Evolutionary conservation across 1,284 basidiomycete genomes (phyloP), one percentile per base, ranked within the genome.

Genomic region (Coriolopsis trogii): DNA sequence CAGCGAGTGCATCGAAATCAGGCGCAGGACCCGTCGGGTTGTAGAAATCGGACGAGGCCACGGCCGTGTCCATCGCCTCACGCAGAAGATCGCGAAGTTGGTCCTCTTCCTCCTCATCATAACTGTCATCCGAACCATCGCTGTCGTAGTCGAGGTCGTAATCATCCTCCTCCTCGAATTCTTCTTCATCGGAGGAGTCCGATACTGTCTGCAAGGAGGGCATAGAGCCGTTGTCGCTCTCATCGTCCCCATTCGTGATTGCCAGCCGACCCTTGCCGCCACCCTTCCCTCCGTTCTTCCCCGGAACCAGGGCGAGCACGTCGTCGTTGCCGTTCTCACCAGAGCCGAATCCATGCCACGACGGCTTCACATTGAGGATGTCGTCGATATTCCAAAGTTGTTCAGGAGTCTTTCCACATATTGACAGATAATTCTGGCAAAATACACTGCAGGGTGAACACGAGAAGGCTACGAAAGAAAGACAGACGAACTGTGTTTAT

Each of bases 41-140:
- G 41, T 81, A 73, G 65, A 82, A 81, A 49, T 84, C 85, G 9
- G 78, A 71, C 49, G 72, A 74, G 41, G 81, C 81, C 59, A 80
- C 73, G 1, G 79, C 82, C 9, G 76, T 71, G 53, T 89, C 82
- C 85, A 89, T 87, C 6, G 88, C 89, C 62, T 87, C 84, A 44
- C 83, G 75, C 28, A 82, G 56, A 68, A 84, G 65, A 28, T 82
- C 80, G 18, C 82, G 73, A 23, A 87, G 65, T 55, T 78, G 74
- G 47, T 86, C 86, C 56, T 89, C 87, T 49, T 85, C 77, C 41
- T 87, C 88, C 6, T 80, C 80, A 59, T 89, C 79, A 60, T 87
- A 89, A 1, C 72, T 79, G 46, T 70, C 76, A 16, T 79, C 73
- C 16, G 72, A 69, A 18, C 57, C 64, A 8, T 66, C 66, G 6